Evolutionary conservation across 352 stramenopile genomes (phyloP).

Genomic region (Salisapilia sapeloensis): DNA sequence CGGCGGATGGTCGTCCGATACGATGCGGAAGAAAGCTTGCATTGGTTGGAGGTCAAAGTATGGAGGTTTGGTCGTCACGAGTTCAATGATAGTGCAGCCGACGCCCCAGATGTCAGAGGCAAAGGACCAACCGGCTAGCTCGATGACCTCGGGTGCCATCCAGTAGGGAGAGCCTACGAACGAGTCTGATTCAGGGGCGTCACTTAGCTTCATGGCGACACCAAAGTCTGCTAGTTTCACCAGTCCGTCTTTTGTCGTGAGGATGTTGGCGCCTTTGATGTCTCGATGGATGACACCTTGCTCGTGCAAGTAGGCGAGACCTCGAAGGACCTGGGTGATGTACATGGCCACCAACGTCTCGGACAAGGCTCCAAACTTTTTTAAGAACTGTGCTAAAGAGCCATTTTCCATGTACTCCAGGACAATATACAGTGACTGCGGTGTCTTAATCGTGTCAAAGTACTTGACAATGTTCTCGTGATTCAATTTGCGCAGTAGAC

Average conservation of each 20-base stretch:
- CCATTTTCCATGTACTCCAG: constrained; percentile 91
- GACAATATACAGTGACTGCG: constrained; percentile 70
- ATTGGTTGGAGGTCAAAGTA: constrained; percentile 87
- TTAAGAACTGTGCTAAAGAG: constrained; percentile 84
- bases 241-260: constrained; percentile 83
- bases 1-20: constrained; percentile 85
- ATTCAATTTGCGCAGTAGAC: constrained; percentile 84
- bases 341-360: constrained; percentile 86
- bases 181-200: constrained; percentile 76
- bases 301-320: constrained; percentile 82
- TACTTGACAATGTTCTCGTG: constrained; percentile 94
- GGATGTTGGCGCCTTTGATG: constrained; percentile 88
- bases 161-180: constrained; percentile 91
- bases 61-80: constrained; percentile 85
- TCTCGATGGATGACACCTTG: constrained; percentile 87
- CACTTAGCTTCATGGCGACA: constrained; percentile 79
- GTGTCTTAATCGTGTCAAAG: constrained; percentile 85
- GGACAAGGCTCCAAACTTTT: constrained; percentile 85
- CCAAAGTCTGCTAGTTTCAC: constrained; percentile 90
- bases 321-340: constrained; percentile 84
- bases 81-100: constrained; percentile 90
- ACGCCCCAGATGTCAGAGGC: constrained; percentile 91
- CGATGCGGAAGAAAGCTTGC: constrained; percentile 85
- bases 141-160: constrained; percentile 94
- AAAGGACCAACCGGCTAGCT: constrained; percentile 86